phyloP scores from a whole-genome alignment of 257 asterid genomes.

The Cordia subcordata region DNA sequence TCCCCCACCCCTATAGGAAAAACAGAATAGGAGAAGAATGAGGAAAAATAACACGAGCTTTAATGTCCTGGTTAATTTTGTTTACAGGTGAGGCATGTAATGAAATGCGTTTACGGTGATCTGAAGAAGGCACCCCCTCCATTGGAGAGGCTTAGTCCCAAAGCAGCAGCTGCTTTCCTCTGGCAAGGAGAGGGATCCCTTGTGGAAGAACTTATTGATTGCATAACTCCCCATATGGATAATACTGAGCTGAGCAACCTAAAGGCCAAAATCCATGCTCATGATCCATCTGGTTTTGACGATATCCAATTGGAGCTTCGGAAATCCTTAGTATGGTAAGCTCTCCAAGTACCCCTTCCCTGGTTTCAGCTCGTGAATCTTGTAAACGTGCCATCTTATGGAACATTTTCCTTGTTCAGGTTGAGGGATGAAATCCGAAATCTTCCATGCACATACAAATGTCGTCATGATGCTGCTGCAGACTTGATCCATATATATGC shows the following conservation, averaged over 20 bases:
- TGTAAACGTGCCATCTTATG: no score
- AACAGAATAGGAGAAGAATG: no score
- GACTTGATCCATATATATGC: slow-evolving; percentile 95
- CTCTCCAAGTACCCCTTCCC: background rate
- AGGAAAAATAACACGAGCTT: background rate
- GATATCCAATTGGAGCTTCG: slow-evolving; percentile 54
- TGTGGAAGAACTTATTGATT: slow-evolving; percentile 78
- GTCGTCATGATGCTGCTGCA: slow-evolving; percentile 98
- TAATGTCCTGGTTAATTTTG: background rate
- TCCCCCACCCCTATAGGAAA: no score
- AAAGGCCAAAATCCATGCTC: slow-evolving; percentile 67
- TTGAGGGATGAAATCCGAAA: slow-evolving; percentile 95
- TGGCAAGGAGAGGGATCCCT: slow-evolving; percentile 94
- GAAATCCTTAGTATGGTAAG: slow-evolving; percentile 88
- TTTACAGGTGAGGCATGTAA: slow-evolving; percentile 86
- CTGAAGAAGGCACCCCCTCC: slow-evolving; percentile 97
- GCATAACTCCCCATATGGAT: slow-evolving; percentile 80
- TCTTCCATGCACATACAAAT: slow-evolving; percentile 81
- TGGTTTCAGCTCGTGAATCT: no score
- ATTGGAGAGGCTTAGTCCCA: slow-evolving; percentile 77
- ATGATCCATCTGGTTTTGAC: slow-evolving; percentile 77
- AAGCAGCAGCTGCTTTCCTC: slow-evolving; percentile 59
- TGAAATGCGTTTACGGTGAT: slow-evolving; percentile 92
- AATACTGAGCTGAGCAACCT: slow-evolving; percentile 61
- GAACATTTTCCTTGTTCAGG: slow-evolving; percentile 42